Base-by-base conservation (phyloP, 805 yeast genomes). In the Candida ficus region DNA sequence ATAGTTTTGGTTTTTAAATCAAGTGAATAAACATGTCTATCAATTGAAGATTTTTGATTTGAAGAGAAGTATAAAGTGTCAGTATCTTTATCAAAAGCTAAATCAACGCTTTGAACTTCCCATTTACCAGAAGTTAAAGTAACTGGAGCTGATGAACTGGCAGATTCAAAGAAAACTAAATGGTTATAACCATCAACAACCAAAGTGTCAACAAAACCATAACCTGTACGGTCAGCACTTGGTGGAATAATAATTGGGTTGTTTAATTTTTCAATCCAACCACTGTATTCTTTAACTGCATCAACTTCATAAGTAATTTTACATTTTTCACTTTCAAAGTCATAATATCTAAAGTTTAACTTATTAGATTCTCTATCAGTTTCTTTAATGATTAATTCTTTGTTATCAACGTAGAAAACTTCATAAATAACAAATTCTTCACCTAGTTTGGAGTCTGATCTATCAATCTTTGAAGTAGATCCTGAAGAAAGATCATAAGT, bases 171-270 rank as follows among this genome's bases (percentile, higher is more conserved):
- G 61, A 81, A 89, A 0, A 87, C 97, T 45, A 93, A 67, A 60
- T 93, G 99, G 38, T 70, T 70, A 49, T 58, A 78, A 0, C 85
- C 86, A 39, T 76, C 69, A 20, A 75, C 67, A 8, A 76, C 81
- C n/a, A 80, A 63, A 4, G 87, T 71, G 61, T 93, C 99, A 43
- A 93, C 75, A 61, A 88, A 93, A 0, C 93, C 93, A 47, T 75
- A 77, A 4, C 7, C 5, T 13, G 35, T 9, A 42, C 70, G 53
- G 5, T 61, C 48, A 2, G 53, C 47, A 23, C 80, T 67, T 25
- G 69, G 66, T 10, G 86, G 83, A 22, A 84, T 67, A 46, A 64
- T 69, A 13, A 70, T 53, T 3, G 85, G 78, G 42, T 72, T 68
- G 47, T 76, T 85, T 13, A 77, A 68, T 39, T 84, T 77, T 56